Evolutionary conservation across 2,329 filamentous ascomycete species (phyloP).

Genomic region (Calonectria montana): DNA sequence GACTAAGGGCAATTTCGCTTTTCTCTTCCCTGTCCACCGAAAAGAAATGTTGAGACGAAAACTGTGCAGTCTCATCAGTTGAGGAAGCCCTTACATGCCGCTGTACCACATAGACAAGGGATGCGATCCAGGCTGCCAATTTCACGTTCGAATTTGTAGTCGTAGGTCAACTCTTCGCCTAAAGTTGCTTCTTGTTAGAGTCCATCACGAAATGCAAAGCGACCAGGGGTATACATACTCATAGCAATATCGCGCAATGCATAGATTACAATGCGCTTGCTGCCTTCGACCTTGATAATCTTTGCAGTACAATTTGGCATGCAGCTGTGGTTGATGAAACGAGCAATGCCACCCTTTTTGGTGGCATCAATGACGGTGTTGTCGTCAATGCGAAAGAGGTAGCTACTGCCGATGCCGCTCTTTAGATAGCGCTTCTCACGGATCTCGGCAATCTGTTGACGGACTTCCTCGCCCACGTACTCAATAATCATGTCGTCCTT

Average conservation of each 20-base stretch:
- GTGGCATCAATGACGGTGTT: conserved; percentile 98
- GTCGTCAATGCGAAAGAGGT: conserved; percentile 97
- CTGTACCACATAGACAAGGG: conserved; percentile 94
- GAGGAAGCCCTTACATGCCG: conserved; percentile 98
- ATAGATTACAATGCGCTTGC: conserved; percentile 99
- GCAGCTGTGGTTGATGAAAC: conserved; percentile 99
- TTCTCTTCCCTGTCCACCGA: conserved; percentile 16
- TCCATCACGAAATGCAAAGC: neutral
- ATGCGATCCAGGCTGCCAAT: conserved; percentile 95
- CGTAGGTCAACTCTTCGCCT: conserved; percentile 99
- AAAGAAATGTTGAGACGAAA: conserved; percentile 21
- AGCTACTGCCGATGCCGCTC: conserved; percentile 96
- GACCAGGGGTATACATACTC: conserved; percentile 71
- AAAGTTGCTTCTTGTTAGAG: conserved; percentile 42
- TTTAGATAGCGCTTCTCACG: conserved; percentile 92
- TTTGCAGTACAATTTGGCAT: conserved; percentile 99
- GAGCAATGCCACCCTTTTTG: conserved; percentile 96
- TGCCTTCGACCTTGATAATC: conserved; percentile 98
- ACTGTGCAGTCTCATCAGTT: conserved; percentile 70
- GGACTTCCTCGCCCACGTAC: conserved; percentile 97
- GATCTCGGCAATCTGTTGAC: conserved; percentile 97
- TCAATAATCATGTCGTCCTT: conserved; percentile 99
- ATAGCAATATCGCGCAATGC: conserved; percentile 93
- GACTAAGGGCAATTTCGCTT: conserved; percentile 33
- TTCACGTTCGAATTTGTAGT: conserved; percentile 99